Conservation (phyloP, 73 alveolate genomes). For the Diophrys appendiculata region DNA sequence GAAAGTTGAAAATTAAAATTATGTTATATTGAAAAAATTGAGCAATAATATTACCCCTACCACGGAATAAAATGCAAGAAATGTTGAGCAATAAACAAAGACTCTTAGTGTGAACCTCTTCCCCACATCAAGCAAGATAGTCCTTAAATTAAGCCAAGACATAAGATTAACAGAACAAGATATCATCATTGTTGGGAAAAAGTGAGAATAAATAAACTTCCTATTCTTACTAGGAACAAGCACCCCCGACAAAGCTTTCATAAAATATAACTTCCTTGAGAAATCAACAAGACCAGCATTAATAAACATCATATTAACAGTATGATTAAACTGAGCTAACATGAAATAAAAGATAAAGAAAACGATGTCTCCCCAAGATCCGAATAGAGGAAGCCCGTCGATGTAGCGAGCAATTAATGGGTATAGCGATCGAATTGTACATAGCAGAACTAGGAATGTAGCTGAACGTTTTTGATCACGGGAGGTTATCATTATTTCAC, state of each 20-base stretch:
- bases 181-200: conserved; percentile 13
- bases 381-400: neutral
- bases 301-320: neutral
- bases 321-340: neutral
- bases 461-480: neutral
- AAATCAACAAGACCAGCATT: conserved; percentile 10
- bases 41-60: neutral
- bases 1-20: conserved; percentile 13
- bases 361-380: neutral
- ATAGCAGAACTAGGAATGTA: neutral
- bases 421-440: neutral
- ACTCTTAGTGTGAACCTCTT: conserved; percentile 7
- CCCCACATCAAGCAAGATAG: conserved; percentile 9
- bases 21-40: neutral
- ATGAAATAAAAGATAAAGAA: neutral
- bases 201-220: neutral
- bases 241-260: conserved; percentile 3
- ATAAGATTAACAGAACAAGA: neutral
- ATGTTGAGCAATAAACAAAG: neutral
- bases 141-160: neutral
- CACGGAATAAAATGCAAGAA: neutral
- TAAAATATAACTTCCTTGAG: conserved; percentile 7
- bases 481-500: neutral
- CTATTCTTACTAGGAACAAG: conserved; percentile 2
- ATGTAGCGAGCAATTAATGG: neutral